Evolutionary conservation across 1,139 yeast species (phyloP), one percentile per base, ranked within the genome.

Genomic region (Geotrichum citri-aurantii): DNA sequence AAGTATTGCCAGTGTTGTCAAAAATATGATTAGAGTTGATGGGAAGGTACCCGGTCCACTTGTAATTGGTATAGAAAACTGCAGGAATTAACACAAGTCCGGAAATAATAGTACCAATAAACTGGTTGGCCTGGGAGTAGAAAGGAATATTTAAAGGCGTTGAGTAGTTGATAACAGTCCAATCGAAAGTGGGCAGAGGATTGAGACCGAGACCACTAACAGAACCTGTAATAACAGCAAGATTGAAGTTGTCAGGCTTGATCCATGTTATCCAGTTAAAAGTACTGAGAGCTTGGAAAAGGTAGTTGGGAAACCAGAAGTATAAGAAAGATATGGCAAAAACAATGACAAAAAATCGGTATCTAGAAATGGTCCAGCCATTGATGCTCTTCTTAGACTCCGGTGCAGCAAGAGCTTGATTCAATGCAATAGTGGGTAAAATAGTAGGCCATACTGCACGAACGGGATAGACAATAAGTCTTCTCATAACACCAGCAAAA

Each of bases 251-350:
- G 42, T 77, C 66, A 19, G 86, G 86, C 7, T 75, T 71, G 58
- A 82, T 81, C 87, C 88, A 83, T 6, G 83, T 77, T 66, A 80
- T 76, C 86, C 86, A 83, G 66, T 79, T 80, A 71, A 83, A 82
- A n/a, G 73, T 70, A 0, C 82, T 75, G 17, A 82, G 67, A 0
- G 82, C 83, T 48, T 69, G 68, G 66, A 82, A 81, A 10, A 81
- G 64, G 61, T 77, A 80, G 57, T 75, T 72, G 8, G 87, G 87
- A 48, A 83, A 53, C 85, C 86, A 83, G 65, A 74, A 79, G 71
- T 80, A 83, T 23, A 75, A 53, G 64, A 82, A 81, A 64, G 80
- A 76, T 17, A 67, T 67, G 4, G 59, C 62, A 54, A 76, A 72
- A 4, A 69, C 61, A 31, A 73, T 60, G 61, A 75, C 74, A 71